These are phyloP conservation scores for Porphyrellus cyaneotinctus DNA, from an alignment of 768 basidiomycete genomes.

Conservation along the genomic window DNA sequence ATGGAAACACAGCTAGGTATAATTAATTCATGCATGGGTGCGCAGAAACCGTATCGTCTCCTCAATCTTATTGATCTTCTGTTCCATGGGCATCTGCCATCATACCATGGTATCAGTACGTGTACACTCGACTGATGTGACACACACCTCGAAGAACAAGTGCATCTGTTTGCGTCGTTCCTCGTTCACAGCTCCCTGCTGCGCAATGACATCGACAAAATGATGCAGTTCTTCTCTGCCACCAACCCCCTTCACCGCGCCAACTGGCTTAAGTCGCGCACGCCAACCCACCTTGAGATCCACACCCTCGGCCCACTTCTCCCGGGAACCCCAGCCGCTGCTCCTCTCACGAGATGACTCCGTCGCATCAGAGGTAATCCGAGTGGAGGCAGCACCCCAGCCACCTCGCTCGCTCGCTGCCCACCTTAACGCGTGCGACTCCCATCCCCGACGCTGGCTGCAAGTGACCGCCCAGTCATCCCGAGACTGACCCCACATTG, in stretches of 20 bases:
- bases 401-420: constrained; percentile 5
- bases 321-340: constrained; percentile 17
- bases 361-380: constrained; percentile 19
- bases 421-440: not conserved
- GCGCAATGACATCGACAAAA: constrained; percentile 48
- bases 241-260: not conserved
- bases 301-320: constrained; percentile 12
- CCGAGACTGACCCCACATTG: constrained; percentile 10
- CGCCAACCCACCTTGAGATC: constrained; percentile 1
- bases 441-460: constrained; percentile 11
- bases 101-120: not conserved
- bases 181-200: constrained; percentile 35
- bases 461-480: constrained; percentile 10
- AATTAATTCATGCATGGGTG: constrained; percentile 7
- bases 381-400: constrained; percentile 10
- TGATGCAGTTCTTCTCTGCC: constrained; percentile 20
- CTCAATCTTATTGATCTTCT: constrained; percentile 50
- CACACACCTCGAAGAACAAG: constrained; percentile 45
- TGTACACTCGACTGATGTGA: not conserved
- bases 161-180: constrained; percentile 45
- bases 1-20: not conserved
- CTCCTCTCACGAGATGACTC: constrained; percentile 12
- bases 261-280: not conserved
- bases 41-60: constrained; percentile 43
- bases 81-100: constrained; percentile 51